A percentile compares a stretch with the other conserved stretches of the same genome.
Conservation (phyloP, 805 yeast genomes). For the Blastobotrys terrestris region DNA sequence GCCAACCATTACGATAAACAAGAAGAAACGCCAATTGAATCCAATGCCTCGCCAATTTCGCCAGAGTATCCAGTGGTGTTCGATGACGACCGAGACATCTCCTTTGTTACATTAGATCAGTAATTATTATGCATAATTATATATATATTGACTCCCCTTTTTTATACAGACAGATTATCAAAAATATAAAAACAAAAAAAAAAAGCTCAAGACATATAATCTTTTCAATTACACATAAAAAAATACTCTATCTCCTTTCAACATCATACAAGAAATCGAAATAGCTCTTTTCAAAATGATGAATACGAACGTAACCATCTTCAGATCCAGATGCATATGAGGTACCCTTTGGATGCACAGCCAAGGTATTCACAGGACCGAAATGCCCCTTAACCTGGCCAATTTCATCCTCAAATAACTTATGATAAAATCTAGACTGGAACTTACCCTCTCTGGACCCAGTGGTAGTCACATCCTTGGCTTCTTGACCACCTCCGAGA, state of each 20-base stretch:
- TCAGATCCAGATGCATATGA: slow-evolving; percentile 97
- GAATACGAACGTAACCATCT: slow-evolving; percentile 95
- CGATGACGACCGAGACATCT: slow-evolving; percentile 6
- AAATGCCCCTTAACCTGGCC: slow-evolving; percentile 98
- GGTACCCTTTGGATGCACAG: slow-evolving; percentile 89
- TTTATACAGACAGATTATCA: too few relatives aligned
- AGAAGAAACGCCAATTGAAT: not conserved
- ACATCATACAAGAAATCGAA: slow-evolving; percentile 91
- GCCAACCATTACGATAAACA: not conserved
- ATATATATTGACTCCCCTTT: too few relatives aligned
- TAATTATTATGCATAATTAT: not conserved
- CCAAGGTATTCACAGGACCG: slow-evolving; percentile 94
- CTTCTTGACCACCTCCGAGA: slow-evolving; percentile 99
- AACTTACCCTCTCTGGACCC: slow-evolving; percentile 89
- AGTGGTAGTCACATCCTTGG: slow-evolving; percentile 97
- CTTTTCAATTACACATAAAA: not conserved
- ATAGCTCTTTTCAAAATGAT: slow-evolving; percentile 86
- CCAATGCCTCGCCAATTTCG: not conserved
- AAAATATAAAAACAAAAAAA: too few relatives aligned
- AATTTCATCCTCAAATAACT: slow-evolving; percentile 89
- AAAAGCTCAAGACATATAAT: not conserved
- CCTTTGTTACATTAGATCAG: slow-evolving; percentile 3
- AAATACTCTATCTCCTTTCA: slow-evolving; percentile 35
- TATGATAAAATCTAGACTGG: slow-evolving; percentile 94
- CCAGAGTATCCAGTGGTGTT: slow-evolving; percentile 9